These are phyloP conservation scores for Tinospora cordifolia DNA, from an alignment of 164 flowering plant genomes.

Conservation along the genomic window DNA sequence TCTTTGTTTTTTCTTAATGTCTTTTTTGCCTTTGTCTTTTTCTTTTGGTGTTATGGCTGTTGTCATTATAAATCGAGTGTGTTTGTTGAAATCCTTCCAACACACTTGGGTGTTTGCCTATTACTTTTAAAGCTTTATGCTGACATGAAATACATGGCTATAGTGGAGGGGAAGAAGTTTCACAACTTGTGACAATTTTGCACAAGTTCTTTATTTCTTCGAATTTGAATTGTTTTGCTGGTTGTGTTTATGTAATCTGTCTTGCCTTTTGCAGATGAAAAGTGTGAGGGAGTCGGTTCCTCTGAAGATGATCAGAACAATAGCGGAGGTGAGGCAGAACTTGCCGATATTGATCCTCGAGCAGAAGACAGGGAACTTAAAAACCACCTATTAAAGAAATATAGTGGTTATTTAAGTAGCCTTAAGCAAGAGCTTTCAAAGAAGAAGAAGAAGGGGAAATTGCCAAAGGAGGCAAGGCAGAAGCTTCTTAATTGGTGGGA, in stretches of 20 bases:
- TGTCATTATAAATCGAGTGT: no score
- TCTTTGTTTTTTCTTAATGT: no score
- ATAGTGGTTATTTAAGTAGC: slow-evolving; percentile 88
- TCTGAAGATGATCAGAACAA: slow-evolving; percentile 81
- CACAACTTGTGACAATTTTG: no score
- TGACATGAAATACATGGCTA: neutral
- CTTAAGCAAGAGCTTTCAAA: slow-evolving; percentile 93
- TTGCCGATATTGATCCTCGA: slow-evolving; percentile 73
- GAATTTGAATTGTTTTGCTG: no score
- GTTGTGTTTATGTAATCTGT: neutral
- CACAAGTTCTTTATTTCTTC: no score
- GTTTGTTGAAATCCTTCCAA: no score
- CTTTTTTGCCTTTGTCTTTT: no score
- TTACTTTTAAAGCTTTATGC: no score
- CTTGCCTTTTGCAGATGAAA: slow-evolving; percentile 40
- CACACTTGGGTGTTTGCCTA: no score
- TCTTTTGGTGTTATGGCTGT: no score
- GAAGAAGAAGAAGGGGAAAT: slow-evolving; percentile 92
- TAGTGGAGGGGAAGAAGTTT: neutral
- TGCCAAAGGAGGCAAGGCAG: slow-evolving; percentile 94
- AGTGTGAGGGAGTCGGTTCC: slow-evolving; percentile 64
- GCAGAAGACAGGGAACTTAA: slow-evolving; percentile 90
- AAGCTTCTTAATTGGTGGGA: slow-evolving; percentile 95
- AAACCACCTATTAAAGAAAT: slow-evolving; percentile 74
- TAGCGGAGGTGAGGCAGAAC: slow-evolving; percentile 66